phyloP scores from a whole-genome alignment of 306 rosid genomes.

The Gynostemma pentaphyllum region DNA sequence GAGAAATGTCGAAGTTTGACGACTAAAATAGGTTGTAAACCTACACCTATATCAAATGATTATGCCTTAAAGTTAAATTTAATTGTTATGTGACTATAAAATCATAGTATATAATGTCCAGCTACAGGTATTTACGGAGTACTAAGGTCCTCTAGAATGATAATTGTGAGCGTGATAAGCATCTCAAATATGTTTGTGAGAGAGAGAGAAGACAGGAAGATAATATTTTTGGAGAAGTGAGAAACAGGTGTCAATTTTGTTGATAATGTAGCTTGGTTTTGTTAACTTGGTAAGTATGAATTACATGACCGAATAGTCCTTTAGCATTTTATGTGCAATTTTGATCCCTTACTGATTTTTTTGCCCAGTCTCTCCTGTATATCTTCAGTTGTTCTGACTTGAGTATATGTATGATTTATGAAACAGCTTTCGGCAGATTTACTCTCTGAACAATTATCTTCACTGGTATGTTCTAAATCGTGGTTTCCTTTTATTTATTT shows the following conservation, averaged over 20 bases:
- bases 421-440: constrained; percentile 78
- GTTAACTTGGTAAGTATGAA: background rate
- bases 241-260: background rate
- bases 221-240: too few relatives aligned
- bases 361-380: background rate
- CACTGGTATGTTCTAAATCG: constrained; percentile 45
- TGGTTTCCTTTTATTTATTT: background rate
- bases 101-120: too few relatives aligned
- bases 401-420: constrained; percentile 17
- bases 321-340: background rate
- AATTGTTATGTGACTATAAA: too few relatives aligned
- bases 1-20: too few relatives aligned
- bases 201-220: background rate
- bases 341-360: background rate
- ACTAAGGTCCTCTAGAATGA: too few relatives aligned
- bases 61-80: background rate
- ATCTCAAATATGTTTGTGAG: background rate
- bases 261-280: background rate
- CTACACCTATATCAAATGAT: background rate
- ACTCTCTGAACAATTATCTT: constrained; percentile 56
- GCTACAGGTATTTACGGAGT: too few relatives aligned
- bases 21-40: too few relatives aligned
- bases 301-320: background rate
- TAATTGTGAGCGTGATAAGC: background rate
- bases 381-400: constrained; percentile 1